These are phyloP conservation scores for Schizonepeta tenuifolia DNA, from an alignment of 257 asterid species.

Conservation along the genomic window DNA sequence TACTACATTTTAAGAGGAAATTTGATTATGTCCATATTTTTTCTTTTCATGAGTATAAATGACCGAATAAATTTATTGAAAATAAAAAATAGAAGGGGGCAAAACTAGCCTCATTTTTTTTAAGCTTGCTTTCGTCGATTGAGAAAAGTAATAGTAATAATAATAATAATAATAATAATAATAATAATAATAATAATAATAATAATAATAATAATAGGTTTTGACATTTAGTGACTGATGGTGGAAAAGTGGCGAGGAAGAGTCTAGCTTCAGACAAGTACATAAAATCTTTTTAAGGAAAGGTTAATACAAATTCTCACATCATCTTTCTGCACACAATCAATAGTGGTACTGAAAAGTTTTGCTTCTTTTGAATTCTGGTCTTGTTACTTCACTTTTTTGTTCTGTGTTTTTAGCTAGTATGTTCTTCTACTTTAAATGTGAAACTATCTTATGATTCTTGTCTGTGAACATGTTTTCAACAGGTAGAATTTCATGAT, in stretches of 20 bases:
- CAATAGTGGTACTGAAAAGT: slow-evolving; percentile 21
- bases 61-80: too few species aligned
- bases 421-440: slow-evolving; percentile 32
- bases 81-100: neutral
- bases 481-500: slow-evolving; percentile 39
- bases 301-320: slow-evolving; percentile 29
- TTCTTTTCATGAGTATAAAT: too few species aligned
- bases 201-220: too few species aligned
- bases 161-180: slow-evolving; percentile 44
- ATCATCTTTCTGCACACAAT: slow-evolving; percentile 33
- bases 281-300: slow-evolving; percentile 39
- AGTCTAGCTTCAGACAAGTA: slow-evolving; percentile 48
- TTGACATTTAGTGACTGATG: slow-evolving; percentile 52
- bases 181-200: too few species aligned
- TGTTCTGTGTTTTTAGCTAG: slow-evolving; percentile 39
- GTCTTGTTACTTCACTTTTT: slow-evolving; percentile 28
- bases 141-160: slow-evolving; percentile 39
- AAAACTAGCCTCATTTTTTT: slow-evolving; percentile 11
- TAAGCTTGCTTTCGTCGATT: slow-evolving; percentile 41
- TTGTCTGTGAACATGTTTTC: slow-evolving; percentile 47
- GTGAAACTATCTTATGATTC: slow-evolving; percentile 8
- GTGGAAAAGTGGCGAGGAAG: slow-evolving; percentile 42
- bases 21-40: too few species aligned
- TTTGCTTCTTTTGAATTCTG: slow-evolving; percentile 44
- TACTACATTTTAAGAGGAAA: too few species aligned